Conservation (phyloP, 768 basidiomycete genomes). For the Rickenella mellea region DNA sequence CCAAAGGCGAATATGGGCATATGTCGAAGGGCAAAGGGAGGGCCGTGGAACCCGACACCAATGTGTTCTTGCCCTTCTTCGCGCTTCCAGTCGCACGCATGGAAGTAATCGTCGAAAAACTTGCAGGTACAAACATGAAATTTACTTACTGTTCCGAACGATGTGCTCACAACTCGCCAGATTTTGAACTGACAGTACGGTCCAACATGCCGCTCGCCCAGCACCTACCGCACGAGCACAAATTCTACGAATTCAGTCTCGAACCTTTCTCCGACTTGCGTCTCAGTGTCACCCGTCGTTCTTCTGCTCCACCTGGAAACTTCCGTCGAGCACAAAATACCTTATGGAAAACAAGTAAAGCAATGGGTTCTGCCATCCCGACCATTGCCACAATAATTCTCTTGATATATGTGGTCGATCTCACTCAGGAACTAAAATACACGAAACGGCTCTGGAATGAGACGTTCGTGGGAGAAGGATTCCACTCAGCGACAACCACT, state of each 20-base stretch:
- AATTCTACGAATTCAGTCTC: no score
- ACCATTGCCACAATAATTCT: no score
- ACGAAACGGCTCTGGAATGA: no score
- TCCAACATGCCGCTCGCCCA: constrained; percentile 4
- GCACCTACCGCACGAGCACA: background rate
- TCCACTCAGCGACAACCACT: background rate
- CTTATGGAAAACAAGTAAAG: no score
- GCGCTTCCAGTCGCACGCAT: constrained; percentile 56
- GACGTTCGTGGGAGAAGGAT: no score
- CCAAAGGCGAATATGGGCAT: constrained; percentile 7
- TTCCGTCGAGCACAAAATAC: no score
- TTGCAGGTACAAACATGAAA: constrained; percentile 34
- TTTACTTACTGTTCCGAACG: background rate
- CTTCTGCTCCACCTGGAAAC: no score
- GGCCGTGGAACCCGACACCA: constrained; percentile 20
- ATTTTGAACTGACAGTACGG: constrained; percentile 34
- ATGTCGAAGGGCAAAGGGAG: constrained; percentile 27
- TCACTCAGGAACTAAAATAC: no score
- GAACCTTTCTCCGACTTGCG: no score
- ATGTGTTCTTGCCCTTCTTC: constrained; percentile 61
- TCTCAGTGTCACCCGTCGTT: no score
- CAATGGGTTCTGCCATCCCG: no score
- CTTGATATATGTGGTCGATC: no score
- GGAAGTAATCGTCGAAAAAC: constrained; percentile 48
- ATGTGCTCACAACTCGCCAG: constrained; percentile 16